Conservation (phyloP, 208 protist genomes). For the Leptomonas seymouri region DNA sequence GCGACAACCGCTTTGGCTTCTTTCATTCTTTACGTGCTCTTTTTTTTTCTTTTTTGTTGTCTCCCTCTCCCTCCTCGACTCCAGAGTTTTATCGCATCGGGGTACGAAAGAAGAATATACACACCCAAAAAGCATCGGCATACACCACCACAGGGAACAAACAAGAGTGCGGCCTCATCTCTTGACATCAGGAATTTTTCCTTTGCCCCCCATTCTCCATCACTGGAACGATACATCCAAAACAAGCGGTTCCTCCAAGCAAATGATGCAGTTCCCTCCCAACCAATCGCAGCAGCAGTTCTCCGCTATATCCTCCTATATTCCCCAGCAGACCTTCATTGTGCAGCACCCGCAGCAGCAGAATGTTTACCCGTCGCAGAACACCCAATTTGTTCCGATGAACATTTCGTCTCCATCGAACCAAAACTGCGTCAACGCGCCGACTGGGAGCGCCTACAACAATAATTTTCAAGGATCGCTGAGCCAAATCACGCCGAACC, state of each 20-base stretch:
- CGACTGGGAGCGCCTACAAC: conserved; percentile 27
- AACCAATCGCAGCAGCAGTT: conserved; percentile 46
- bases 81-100: not conserved
- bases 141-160: not conserved
- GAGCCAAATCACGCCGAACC: conserved; percentile 28
- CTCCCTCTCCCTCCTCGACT: conserved; percentile 3
- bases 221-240: conserved; percentile 33
- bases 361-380: conserved; percentile 37
- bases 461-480: conserved; percentile 25
- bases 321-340: conserved; percentile 35
- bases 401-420: conserved; percentile 44
- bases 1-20: conserved; percentile 7
- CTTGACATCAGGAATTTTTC: not conserved
- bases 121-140: not conserved
- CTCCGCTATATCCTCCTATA: conserved; percentile 37
- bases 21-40: too few relatives aligned
- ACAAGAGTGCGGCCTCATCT: too few relatives aligned
- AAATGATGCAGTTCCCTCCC: conserved; percentile 37
- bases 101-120: not conserved
- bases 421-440: conserved; percentile 36
- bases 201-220: not conserved
- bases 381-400: conserved; percentile 40
- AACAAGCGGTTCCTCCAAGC: conserved; percentile 25
- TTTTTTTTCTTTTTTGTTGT: conserved; percentile 8
- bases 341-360: conserved; percentile 43